Percentiles rank a stretch among this genome's conserved stretches.
phyloP scores from a whole-genome alignment of 2,329 filamentous ascomycete species.

The Phialemoniopsis sp. region DNA sequence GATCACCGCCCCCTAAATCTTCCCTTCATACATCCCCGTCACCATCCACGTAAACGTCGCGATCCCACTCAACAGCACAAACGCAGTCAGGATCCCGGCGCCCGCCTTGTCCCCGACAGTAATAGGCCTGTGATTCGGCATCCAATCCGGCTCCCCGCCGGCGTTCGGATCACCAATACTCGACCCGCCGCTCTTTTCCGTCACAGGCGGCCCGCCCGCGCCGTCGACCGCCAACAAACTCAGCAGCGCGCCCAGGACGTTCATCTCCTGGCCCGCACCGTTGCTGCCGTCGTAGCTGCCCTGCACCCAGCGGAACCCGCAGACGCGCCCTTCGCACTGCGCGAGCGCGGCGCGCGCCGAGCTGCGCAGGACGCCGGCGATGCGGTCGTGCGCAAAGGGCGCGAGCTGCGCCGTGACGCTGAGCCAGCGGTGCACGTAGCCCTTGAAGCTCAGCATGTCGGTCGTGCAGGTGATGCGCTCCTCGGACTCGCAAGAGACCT shows the following conservation, averaged over 20 bases:
- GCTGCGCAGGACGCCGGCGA: conserved; percentile 51
- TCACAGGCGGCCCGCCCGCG: conserved; percentile 19
- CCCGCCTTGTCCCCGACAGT: conserved; percentile 31
- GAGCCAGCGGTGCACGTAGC: conserved; percentile 63
- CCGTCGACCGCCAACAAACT: conserved; percentile 41
- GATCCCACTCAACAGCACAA: conserved; percentile 25
- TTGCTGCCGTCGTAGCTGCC: conserved; percentile 43
- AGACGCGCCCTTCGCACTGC: conserved; percentile 61
- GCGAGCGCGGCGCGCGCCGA: conserved; percentile 56
- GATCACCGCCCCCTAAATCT: no score
- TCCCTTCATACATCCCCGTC: conserved; percentile 4
- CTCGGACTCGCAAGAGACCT: conserved; percentile 59
- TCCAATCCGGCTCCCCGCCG: conserved; percentile 18
- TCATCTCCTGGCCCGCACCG: conserved; percentile 56
- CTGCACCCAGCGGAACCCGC: conserved; percentile 59
- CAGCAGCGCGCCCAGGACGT: conserved; percentile 49
- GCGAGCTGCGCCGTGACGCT: conserved; percentile 55
- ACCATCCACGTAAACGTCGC: conserved; percentile 31
- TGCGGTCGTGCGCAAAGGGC: conserved; percentile 47
- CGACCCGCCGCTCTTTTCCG: conserved; percentile 38
- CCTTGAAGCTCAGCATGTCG: conserved; percentile 72
- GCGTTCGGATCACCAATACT: conserved; percentile 23
- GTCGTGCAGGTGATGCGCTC: conserved; percentile 54
- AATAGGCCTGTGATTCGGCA: conserved; percentile 7
- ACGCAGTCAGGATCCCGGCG: conserved; percentile 32